These are phyloP conservation scores for Neophaeococcomyces mojaviensis DNA, from an alignment of 2,329 filamentous ascomycete species.

Conservation along the genomic window DNA sequence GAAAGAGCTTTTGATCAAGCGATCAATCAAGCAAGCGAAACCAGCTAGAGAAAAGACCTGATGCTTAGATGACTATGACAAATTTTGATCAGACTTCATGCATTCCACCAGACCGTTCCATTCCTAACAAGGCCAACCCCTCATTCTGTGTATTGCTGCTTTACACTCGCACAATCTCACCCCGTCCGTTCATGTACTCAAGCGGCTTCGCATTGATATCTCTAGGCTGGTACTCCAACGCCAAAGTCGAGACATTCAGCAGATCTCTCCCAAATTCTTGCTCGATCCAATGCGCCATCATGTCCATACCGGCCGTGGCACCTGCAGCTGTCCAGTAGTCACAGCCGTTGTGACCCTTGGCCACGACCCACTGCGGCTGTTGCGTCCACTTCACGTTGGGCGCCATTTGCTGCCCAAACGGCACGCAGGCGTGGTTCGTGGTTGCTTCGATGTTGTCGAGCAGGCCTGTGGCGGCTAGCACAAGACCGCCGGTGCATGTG, in stretches of 20 bases:
- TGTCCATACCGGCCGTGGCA: slow-evolving; percentile 41
- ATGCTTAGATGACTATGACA: too few species aligned
- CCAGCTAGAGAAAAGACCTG: too few species aligned
- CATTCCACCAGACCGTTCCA: too few species aligned
- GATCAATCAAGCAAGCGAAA: too few species aligned
- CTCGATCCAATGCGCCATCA: slow-evolving; percentile 36
- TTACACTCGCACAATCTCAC: too few species aligned
- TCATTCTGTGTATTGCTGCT: too few species aligned
- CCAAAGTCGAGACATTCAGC: slow-evolving; percentile 2
- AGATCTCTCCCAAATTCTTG: slow-evolving; percentile 25
- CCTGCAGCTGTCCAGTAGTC: slow-evolving; percentile 44
- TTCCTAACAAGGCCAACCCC: too few species aligned
- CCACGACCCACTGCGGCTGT: slow-evolving; percentile 38
- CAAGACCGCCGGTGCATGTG: slow-evolving; percentile 11
- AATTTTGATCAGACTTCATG: too few species aligned
- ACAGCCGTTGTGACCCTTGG: slow-evolving; percentile 26
- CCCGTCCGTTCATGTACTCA: slow-evolving; percentile 1
- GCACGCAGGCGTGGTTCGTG: slow-evolving; percentile 32
- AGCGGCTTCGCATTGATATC: slow-evolving; percentile 26
- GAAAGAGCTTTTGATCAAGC: too few species aligned
- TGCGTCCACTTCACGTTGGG: slow-evolving; percentile 40
- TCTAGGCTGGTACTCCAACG: slow-evolving; percentile 33
- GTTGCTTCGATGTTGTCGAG: slow-evolving; percentile 40
- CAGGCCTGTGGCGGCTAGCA: slow-evolving; percentile 29
- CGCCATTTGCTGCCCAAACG: slow-evolving; percentile 24